Conservation (phyloP, 352 stramenopile species). For the Pythium biforme region DNA sequence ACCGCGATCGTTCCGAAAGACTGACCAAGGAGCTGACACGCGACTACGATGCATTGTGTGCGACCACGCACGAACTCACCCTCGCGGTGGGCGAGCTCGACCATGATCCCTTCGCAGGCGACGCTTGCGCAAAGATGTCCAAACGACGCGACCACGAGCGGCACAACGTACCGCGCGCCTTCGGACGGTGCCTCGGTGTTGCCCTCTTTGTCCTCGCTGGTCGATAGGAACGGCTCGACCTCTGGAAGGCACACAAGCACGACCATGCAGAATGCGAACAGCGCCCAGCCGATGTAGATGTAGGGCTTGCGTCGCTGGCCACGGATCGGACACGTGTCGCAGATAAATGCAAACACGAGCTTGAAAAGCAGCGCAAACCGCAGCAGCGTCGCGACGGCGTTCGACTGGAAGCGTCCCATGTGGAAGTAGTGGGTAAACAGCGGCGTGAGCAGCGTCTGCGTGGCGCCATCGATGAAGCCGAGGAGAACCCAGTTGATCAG, state of each 20-base stretch:
- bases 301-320: conserved; percentile 28
- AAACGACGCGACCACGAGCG: conserved; percentile 17
- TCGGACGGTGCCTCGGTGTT: background rate
- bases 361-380: conserved; percentile 22
- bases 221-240: background rate
- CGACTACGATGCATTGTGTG: conserved; percentile 16
- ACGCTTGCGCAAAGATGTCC: conserved; percentile 6
- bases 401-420: background rate
- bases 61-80: conserved; percentile 15
- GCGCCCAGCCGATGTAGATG: conserved; percentile 24
- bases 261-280: conserved; percentile 13
- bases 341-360: conserved; percentile 21
- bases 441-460: conserved; percentile 21
- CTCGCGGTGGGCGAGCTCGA: conserved; percentile 29
- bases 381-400: conserved; percentile 6
- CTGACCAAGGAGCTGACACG: conserved; percentile 17
- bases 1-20: background rate
- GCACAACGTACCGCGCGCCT: conserved; percentile 1
- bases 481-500: conserved; percentile 30
- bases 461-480: conserved; percentile 28
- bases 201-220: background rate
- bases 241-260: background rate
- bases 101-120: conserved; percentile 24
- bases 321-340: conserved; percentile 22
- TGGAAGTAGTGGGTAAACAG: conserved; percentile 25